phyloP scores from a whole-genome alignment of 345 rosid species.

The Triadica sebifera region DNA sequence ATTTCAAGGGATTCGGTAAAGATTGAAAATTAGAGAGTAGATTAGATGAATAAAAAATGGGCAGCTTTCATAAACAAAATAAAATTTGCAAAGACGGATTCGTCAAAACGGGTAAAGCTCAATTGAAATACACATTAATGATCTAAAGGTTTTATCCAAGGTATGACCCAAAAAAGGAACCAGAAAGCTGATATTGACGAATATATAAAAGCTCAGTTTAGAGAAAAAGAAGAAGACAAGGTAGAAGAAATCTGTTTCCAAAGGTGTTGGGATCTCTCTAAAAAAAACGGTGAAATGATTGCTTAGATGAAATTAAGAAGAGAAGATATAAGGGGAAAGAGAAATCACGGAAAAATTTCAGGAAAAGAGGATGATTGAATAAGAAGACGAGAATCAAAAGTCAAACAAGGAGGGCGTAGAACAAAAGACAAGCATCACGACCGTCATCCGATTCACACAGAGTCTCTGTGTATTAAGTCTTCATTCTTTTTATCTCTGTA shows the following conservation, averaged over 20 bases:
- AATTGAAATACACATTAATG: background rate
- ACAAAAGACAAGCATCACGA: background rate
- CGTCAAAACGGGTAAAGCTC: background rate
- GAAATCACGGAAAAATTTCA: background rate
- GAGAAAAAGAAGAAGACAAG: conserved; percentile 3
- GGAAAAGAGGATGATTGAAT: background rate
- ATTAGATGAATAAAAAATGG: conserved; percentile 3
- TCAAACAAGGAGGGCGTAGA: background rate
- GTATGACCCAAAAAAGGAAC: background rate
- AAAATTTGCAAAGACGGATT: conserved; percentile 1
- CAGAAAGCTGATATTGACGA: background rate
- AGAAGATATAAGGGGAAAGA: background rate
- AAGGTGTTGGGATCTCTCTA: conserved; percentile 14
- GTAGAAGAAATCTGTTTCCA: background rate
- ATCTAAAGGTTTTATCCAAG: background rate
- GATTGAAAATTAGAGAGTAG: background rate
- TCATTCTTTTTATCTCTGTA: background rate
- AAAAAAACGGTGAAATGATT: conserved; percentile 13
- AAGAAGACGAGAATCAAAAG: background rate
- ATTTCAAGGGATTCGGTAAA: too few relatives aligned
- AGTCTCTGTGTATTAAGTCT: background rate
- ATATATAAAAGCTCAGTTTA: background rate
- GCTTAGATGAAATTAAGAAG: background rate
- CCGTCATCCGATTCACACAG: background rate
- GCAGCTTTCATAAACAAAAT: background rate